Percentiles rank a stretch among this genome's conserved stretches.
These are phyloP conservation scores for Luzula sylvatica DNA, from an alignment of 176 grass and related monocot species.

Conservation along the genomic window DNA sequence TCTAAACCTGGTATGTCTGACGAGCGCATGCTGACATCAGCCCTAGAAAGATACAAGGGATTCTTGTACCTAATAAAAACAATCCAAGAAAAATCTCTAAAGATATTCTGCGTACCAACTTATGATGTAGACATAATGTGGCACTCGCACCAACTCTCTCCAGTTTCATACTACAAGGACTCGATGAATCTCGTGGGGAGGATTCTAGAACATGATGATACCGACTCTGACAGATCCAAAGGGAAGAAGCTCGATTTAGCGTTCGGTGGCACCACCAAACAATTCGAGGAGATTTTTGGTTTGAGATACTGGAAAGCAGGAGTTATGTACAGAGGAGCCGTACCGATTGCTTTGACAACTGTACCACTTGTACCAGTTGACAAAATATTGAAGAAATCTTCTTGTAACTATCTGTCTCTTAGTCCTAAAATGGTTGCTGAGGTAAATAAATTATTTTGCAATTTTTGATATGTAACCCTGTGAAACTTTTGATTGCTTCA, in stretches of 20 bases:
- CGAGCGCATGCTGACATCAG: conserved; percentile 42
- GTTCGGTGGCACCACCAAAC: conserved; percentile 47
- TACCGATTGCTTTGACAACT: conserved; percentile 47
- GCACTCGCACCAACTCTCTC: conserved; percentile 74
- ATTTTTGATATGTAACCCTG: too few species aligned
- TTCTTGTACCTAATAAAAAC: conserved; percentile 71
- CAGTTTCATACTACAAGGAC: conserved; percentile 55
- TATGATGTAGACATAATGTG: conserved; percentile 83
- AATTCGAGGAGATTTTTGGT: conserved; percentile 60
- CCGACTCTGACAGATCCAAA: conserved; percentile 51
- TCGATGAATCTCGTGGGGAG: conserved; percentile 56
- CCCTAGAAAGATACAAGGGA: conserved; percentile 71
- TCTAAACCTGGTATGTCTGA: conserved; percentile 50
- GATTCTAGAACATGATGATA: conserved; percentile 84
- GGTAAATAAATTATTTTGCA: neutral
- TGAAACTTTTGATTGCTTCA: too few species aligned
- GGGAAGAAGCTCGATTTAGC: conserved; percentile 68
- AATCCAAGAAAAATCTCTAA: conserved; percentile 47
- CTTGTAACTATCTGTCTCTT: too few species aligned
- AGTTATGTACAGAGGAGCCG: conserved; percentile 54
- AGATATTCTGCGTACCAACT: conserved; percentile 60
- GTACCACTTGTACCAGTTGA: conserved; percentile 8
- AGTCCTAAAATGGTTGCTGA: too few species aligned
- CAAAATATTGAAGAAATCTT: neutral
- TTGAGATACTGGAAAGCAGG: conserved; percentile 69